phyloP scores from a whole-genome alignment of 2,329 filamentous ascomycete genomes.

The Aspergillus jensenii region DNA sequence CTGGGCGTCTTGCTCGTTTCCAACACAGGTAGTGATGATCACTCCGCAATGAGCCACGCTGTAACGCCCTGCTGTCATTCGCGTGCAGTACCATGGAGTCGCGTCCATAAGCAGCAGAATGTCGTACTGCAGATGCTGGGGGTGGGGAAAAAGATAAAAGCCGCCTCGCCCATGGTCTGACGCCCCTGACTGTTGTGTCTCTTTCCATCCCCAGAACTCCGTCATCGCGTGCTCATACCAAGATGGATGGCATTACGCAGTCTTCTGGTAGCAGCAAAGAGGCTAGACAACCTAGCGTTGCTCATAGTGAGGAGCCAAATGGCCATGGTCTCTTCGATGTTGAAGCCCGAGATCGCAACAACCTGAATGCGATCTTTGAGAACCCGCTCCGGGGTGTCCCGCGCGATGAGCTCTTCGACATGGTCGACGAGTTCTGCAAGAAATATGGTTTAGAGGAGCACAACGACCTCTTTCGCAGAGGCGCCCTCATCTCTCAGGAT shows the following conservation, averaged over 20 bases:
- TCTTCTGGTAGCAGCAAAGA: constrained; percentile 3
- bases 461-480: constrained; percentile 51
- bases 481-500: constrained; percentile 53
- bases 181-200: not conserved
- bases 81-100: not conserved
- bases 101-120: not conserved
- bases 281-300: constrained; percentile 1
- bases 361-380: constrained; percentile 43
- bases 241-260: not conserved
- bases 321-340: constrained; percentile 23
- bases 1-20: not conserved
- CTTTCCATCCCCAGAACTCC: not conserved
- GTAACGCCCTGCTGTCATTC: not conserved
- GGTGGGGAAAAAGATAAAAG: not conserved
- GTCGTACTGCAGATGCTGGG: not conserved
- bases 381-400: constrained; percentile 58
- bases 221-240: not conserved
- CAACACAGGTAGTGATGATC: not conserved
- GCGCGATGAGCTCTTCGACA: constrained; percentile 51
- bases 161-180: not conserved
- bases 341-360: constrained; percentile 22
- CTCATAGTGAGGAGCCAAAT: constrained; percentile 18
- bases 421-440: constrained; percentile 56
- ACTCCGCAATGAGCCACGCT: not conserved
- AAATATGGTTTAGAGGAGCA: constrained; percentile 51